Base-by-base conservation (phyloP, 2,329 filamentous ascomycete species). In the Penicillium sp. region DNA sequence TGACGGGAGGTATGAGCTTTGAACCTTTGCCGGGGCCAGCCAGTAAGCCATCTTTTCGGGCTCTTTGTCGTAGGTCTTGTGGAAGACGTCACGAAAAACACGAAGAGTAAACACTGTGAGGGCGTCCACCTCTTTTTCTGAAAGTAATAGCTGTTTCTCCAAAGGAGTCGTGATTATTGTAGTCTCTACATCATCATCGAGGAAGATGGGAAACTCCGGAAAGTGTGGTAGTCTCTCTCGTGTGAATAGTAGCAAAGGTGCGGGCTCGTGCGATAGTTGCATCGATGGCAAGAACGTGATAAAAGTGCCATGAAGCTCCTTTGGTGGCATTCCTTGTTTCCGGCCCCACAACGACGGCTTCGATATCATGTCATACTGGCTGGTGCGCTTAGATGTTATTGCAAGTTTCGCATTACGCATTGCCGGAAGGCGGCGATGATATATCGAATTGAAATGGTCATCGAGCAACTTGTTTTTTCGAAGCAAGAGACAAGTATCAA, bases 401-500 rank as follows among this genome's bases (percentile, higher is more conserved):
- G 90, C 89, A 5, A 96, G 72, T 0, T 82, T 78, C 2, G 90
- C 89, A 65, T 96, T 96, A n/a, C 87, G 79, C 85, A 94, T 91
- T 0, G 74, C 77, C 3, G 88, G 90, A 0, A 93, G 74, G 34
- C 77, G 75, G 62, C 85, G 91, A 19, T 76, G 75, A 53, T 87
- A 87, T 0, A 78, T 79, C 0, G 93, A 87, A 48, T 87, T 78
- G 2, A 97, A 75, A 63, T 88, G 74, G 0, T 82, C 77, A 62
- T 96, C 81, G 5, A 98, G 74, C 52, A 84, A 81, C 2, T 79
- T 78, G 45, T 78, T 77, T 51, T 80, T 75, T 41, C 84, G 75
- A 15, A 98, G 75, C 54, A 81, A 65, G 1, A 88, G 65, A 61
- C 90, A 96, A 44, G 85, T 80, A 61, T 89, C 81, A 64, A 91